Base-by-base conservation (phyloP, 331 rosid species). In the Rosa hybrid region DNA sequence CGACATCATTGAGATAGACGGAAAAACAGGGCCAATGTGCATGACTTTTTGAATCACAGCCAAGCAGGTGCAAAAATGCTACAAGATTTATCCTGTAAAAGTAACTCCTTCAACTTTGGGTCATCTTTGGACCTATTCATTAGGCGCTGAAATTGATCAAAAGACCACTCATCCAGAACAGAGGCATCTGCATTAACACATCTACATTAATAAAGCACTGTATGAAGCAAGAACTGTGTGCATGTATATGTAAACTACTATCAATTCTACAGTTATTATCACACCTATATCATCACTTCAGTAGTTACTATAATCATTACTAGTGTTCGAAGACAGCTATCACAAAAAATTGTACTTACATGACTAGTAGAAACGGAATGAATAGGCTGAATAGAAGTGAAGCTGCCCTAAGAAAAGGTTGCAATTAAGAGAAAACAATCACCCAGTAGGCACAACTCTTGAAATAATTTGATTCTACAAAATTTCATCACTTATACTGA, bases 331-430 rank as follows among this genome's bases (percentile, higher is more conserved):
- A 21, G 9, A 42, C 46, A 42, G 46, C 27, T 27, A 27, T 27
- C 27, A 27, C 27, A 27, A 27, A 27, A 27, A 27, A 14, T 64
- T 75, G 64, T 71, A 88, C 98, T 94, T 88, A 94, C 98, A 91
- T 90, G 80, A 94, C 97, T 53, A 91, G 92, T 87, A 94, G 81
- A 90, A 94, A 91, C 48, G 97, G 98, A 81, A 94, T 94, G 84
- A 88, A 86, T 80, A 94, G 81, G 91, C 91, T 94, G 92, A 90
- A 90, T 82, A 94, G 86, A 30, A 94, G 97, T 49, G 91, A 89
- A 25, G 98, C 90, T 62, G 98, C 91, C 98, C 91, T 94, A 77
- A 94, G 90, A 81, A 91, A 94, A n/a, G 97, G 98, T 97, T 94
- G 95, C 85, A 84, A 80, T 30, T 30, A 68, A 41, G 62, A 81